Evolutionary conservation across 805 yeast species (phyloP).

Genomic region (Wickerhamiella cacticola): DNA sequence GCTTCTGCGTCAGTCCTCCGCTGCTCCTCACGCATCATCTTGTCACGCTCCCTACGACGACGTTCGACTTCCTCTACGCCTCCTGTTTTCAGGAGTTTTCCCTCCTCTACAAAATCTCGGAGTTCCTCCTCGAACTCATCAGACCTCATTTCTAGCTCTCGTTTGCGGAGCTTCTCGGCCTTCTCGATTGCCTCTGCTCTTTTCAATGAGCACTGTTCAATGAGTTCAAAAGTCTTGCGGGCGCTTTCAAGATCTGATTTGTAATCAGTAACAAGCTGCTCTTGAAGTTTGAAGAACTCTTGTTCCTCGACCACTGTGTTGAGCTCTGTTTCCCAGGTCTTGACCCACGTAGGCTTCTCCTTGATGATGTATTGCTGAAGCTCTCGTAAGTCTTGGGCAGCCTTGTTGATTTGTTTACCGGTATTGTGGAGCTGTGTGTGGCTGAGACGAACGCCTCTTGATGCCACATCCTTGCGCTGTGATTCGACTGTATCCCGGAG

Average conservation of each 20-base stretch:
- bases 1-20: conserved; percentile 25
- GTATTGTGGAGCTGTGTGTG: conserved; percentile 59
- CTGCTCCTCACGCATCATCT: conserved; percentile 49
- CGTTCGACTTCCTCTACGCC: conserved; percentile 83
- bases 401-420: conserved; percentile 48
- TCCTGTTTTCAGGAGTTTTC: conserved; percentile 67
- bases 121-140: conserved; percentile 76
- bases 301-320: conserved; percentile 89
- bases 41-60: conserved; percentile 44
- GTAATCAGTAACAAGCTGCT: conserved; percentile 67
- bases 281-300: conserved; percentile 81
- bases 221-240: conserved; percentile 65
- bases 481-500: conserved; percentile 86
- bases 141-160: conserved; percentile 47
- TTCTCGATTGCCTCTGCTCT: conserved; percentile 79
- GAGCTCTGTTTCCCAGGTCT: conserved; percentile 82
- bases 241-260: conserved; percentile 73
- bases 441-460: conserved; percentile 73
- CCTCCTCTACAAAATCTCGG: conserved; percentile 70
- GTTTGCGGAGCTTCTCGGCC: conserved; percentile 70
- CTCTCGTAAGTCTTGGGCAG: conserved; percentile 39
- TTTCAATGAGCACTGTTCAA: conserved; percentile 43
- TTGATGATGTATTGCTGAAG: conserved; percentile 50
- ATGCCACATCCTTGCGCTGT: conserved; percentile 79
- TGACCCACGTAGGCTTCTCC: conserved; percentile 80